These are phyloP conservation scores for Hypoxylon cercidicola DNA, from an alignment of 495 filamentous ascomycete species.

Conservation along the genomic window DNA sequence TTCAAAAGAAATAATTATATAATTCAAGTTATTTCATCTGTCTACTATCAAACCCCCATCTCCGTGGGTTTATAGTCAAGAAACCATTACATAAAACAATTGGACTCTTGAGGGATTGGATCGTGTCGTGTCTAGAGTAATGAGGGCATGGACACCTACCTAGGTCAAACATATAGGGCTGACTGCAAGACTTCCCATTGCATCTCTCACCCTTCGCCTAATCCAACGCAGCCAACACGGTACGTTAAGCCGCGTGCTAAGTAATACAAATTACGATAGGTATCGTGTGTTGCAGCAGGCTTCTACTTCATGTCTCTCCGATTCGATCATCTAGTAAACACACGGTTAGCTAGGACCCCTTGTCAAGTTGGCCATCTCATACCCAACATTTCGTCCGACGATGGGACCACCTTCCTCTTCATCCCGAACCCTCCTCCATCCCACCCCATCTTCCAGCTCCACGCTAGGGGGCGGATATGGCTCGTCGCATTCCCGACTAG, in stretches of 20 bases:
- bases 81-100: too few species aligned
- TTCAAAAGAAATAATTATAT: too few species aligned
- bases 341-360: conserved; percentile 38
- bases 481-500: conserved; percentile 59
- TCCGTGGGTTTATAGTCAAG: too few species aligned
- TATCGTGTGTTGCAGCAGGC: background rate
- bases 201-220: too few species aligned
- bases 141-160: too few species aligned
- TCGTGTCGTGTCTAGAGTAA: too few species aligned
- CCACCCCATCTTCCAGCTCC: conserved; percentile 35
- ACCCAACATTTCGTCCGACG: conserved; percentile 40
- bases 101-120: too few species aligned
- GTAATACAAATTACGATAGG: conserved; percentile 13
- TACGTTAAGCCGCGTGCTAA: background rate
- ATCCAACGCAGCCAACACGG: too few species aligned
- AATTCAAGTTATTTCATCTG: too few species aligned
- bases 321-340: conserved; percentile 39
- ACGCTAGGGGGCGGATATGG: conserved; percentile 56
- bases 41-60: too few species aligned
- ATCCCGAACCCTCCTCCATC: conserved; percentile 46
- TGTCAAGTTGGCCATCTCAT: conserved; percentile 41
- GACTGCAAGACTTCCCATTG: background rate
- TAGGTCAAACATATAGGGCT: background rate
- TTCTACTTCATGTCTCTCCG: conserved; percentile 4
- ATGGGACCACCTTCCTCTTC: conserved; percentile 47